A percentile compares a stretch with the other conserved stretches of the same genome.
phyloP scores from a whole-genome alignment of 345 rosid genomes.

The thale cress (Arabidopsis thaliana) region DNA sequence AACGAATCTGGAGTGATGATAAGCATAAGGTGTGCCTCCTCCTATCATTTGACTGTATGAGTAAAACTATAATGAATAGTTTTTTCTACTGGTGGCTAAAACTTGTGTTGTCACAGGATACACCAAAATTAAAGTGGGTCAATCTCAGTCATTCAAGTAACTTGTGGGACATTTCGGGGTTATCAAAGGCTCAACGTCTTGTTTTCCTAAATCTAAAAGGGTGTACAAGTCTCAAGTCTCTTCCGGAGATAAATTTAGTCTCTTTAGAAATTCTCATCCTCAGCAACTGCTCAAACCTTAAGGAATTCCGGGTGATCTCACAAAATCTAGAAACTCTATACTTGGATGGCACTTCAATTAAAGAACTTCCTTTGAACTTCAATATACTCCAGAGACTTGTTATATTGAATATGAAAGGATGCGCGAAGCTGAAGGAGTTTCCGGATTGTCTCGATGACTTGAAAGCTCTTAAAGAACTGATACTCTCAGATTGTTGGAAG shows the following conservation, averaged over 20 bases:
- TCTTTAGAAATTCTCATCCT: conserved; percentile 22
- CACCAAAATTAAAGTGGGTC: conserved; percentile 27
- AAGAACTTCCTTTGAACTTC: conserved; percentile 14
- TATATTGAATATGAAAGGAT: background rate
- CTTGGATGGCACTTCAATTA: conserved; percentile 32
- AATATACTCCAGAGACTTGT: too few relatives aligned
- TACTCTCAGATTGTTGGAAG: conserved; percentile 15
- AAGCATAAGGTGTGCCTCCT: conserved; percentile 14
- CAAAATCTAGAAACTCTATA: background rate
- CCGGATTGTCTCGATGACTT: background rate
- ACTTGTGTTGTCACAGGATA: conserved; percentile 7
- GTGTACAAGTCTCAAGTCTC: conserved; percentile 20
- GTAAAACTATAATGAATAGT: background rate
- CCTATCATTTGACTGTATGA: too few relatives aligned
- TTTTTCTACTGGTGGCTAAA: background rate
- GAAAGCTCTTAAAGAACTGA: conserved; percentile 17
- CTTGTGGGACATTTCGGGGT: conserved; percentile 17
- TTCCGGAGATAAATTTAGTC: conserved; percentile 1
- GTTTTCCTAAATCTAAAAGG: conserved; percentile 23
- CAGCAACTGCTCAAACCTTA: conserved; percentile 33
- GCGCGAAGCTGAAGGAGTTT: conserved; percentile 15
- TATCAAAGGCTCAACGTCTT: conserved; percentile 31
- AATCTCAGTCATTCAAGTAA: conserved; percentile 20
- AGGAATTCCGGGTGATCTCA: conserved; percentile 20
- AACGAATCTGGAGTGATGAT: conserved; percentile 34